Percentiles rank a stretch among this genome's conserved stretches.
phyloP scores from a whole-genome alignment of 208 protist genomes.

The Borovskyia barvae region DNA sequence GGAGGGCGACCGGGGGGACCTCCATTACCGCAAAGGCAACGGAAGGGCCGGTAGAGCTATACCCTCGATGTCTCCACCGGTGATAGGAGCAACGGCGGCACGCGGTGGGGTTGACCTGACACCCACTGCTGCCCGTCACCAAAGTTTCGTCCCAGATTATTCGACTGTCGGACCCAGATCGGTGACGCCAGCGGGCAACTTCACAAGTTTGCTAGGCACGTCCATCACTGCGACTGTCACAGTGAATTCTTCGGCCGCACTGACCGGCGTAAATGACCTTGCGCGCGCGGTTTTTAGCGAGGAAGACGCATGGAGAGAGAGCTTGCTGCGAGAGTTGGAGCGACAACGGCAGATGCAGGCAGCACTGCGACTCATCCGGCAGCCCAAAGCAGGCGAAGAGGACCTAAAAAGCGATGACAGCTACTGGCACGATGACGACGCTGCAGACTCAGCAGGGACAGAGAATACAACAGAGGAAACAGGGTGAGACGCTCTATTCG shows the following conservation, averaged over 20 bases:
- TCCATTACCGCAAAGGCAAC: too few relatives aligned
- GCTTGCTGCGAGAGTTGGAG: conserved; percentile 27
- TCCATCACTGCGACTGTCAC: background rate
- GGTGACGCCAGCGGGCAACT: conserved; percentile 4
- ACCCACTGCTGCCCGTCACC: background rate
- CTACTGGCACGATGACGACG: conserved; percentile 18
- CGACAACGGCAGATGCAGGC: conserved; percentile 26
- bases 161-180: too few relatives aligned
- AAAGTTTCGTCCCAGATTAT: conserved; percentile 15
- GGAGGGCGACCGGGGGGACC: too few relatives aligned
- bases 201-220: conserved; percentile 11
- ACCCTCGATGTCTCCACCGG: too few relatives aligned
- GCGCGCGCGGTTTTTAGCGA: conserved; percentile 22
- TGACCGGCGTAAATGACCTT: conserved; percentile 2
- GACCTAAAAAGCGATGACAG: conserved; percentile 16
- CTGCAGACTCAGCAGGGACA: conserved; percentile 14
- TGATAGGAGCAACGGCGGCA: too few relatives aligned
- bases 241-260: background rate
- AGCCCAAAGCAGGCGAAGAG: background rate
- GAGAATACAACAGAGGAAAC: background rate
- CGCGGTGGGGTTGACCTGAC: too few relatives aligned
- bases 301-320: conserved; percentile 26
- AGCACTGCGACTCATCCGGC: conserved; percentile 22
- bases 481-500: too few relatives aligned
- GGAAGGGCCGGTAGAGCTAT: too few relatives aligned